These are phyloP conservation scores for Ophiostoma angusticollis DNA, from an alignment of 2,329 filamentous ascomycete genomes.

Conservation along the genomic window DNA sequence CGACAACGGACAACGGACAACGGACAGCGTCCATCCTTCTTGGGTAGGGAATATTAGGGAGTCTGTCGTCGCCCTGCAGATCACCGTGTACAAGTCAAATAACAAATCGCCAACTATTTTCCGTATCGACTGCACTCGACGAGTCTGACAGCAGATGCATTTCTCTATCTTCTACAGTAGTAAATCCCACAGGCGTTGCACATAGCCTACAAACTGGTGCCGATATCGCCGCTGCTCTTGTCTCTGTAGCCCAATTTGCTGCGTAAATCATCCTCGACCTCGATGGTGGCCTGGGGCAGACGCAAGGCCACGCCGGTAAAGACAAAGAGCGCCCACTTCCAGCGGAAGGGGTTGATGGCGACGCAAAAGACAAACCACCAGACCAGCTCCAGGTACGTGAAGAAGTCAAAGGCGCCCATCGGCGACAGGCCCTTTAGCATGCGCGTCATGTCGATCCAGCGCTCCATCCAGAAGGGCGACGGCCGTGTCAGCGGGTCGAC, in stretches of 20 bases:
- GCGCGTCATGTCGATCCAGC: slow-evolving; percentile 76
- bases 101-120: no score
- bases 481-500: slow-evolving; percentile 66
- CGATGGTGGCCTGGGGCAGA: slow-evolving; percentile 53
- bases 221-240: slow-evolving; percentile 3
- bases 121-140: no score
- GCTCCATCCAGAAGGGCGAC: slow-evolving; percentile 60
- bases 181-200: no score
- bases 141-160: no score
- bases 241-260: background rate
- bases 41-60: no score
- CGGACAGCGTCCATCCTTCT: no score
- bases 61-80: no score
- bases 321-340: slow-evolving; percentile 82
- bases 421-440: slow-evolving; percentile 57
- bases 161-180: no score
- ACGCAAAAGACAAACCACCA: slow-evolving; percentile 81
- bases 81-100: no score
- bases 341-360: slow-evolving; percentile 69
- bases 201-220: slow-evolving; percentile 2
- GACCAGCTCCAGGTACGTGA: slow-evolving; percentile 71
- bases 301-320: slow-evolving; percentile 60
- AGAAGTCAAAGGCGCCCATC: slow-evolving; percentile 73
- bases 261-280: slow-evolving; percentile 37
- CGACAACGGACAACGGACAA: no score